phyloP scores from a whole-genome alignment of 1,284 basidiomycete genomes.

The Bjerkandera adusta region DNA sequence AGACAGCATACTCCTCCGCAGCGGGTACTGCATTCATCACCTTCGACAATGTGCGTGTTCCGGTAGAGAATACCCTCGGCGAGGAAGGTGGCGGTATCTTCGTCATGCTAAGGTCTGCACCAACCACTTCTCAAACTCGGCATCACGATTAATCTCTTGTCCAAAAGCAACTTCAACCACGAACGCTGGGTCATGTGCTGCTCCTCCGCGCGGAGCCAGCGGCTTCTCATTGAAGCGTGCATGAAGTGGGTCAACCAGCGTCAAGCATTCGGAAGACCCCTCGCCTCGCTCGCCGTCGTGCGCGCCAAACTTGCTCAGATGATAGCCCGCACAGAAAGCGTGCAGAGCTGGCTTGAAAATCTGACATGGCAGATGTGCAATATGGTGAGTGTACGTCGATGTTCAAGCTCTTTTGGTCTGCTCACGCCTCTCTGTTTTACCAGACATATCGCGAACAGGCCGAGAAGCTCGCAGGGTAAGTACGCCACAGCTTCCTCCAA shows the following conservation, averaged over 20 bases:
- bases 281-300: slow-evolving; percentile 79
- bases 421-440: not conserved
- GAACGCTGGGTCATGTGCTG: slow-evolving; percentile 73
- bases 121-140: not conserved
- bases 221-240: slow-evolving; percentile 62
- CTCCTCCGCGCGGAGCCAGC: slow-evolving; percentile 48
- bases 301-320: slow-evolving; percentile 77
- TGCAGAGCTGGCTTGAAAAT: slow-evolving; percentile 82
- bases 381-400: slow-evolving; percentile 47
- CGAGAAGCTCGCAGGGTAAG: slow-evolving; percentile 29
- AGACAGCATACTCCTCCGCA: slow-evolving; percentile 76
- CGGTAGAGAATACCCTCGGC: slow-evolving; percentile 84
- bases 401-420: not conserved
- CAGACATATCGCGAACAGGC: slow-evolving; percentile 32
- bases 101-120: slow-evolving; percentile 60
- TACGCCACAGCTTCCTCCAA: not conserved
- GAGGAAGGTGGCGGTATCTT: slow-evolving; percentile 81
- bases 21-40: slow-evolving; percentile 87
- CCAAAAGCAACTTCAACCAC: slow-evolving; percentile 72
- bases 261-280: slow-evolving; percentile 77
- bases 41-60: slow-evolving; percentile 86
- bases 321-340: slow-evolving; percentile 75
- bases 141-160: slow-evolving; percentile 1
- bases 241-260: slow-evolving; percentile 63
- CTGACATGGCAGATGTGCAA: slow-evolving; percentile 87